Base-by-base conservation (phyloP, 495 filamentous ascomycete genomes). In the Lophium mytilinum region DNA sequence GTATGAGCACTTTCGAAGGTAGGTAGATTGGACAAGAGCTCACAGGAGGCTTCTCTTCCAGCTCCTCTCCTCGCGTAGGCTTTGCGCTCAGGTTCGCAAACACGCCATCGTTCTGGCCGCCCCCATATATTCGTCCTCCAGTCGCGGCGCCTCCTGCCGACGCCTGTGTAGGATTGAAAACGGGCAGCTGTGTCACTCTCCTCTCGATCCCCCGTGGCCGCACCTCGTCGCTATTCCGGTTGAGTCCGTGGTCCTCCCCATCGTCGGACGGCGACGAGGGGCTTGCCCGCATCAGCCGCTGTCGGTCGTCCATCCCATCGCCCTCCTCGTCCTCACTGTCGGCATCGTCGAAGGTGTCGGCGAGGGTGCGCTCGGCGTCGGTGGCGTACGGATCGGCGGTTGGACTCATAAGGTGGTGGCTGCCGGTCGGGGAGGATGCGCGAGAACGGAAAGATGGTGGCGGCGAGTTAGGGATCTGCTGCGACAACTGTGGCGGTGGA, bases 1-100 rank as follows among this genome's bases (percentile, higher is more conserved):
- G 72, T 68, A 56, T 68, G 55, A 39, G 40, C 15, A 14, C 18
- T 37, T 42, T 9, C 47, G 37, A 52, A 48, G n/a, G 1, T 52
- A 9, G 17, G 30, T 33, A 53, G 18, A 56, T 40, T 41, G 57
- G 36, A 37, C 24, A 55, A 35, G 41, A 58, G 84, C 88, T 60
- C 83, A 95, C 91, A 50, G 93, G 93, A 76, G 93, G 93, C 67
- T 88, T 78, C 72, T 97, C 92, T 62, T 92, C 89, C 57, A 90
- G 78, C 62, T 87, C 90, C 65, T 89, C 92, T 17, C 85, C 89
- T 19, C 82, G 78, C 63, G 93, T 87, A 3, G 94, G 93, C 70
- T 96, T 95, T 11, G 93, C 93, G 61, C 79, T 88, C 61, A 98
- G 72, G 68, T 98, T 98, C 58, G 92, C 90, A 72, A 95, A 98